phyloP scores from a whole-genome alignment of 2,329 filamentous ascomycete genomes.

The Epichloe sp. region DNA sequence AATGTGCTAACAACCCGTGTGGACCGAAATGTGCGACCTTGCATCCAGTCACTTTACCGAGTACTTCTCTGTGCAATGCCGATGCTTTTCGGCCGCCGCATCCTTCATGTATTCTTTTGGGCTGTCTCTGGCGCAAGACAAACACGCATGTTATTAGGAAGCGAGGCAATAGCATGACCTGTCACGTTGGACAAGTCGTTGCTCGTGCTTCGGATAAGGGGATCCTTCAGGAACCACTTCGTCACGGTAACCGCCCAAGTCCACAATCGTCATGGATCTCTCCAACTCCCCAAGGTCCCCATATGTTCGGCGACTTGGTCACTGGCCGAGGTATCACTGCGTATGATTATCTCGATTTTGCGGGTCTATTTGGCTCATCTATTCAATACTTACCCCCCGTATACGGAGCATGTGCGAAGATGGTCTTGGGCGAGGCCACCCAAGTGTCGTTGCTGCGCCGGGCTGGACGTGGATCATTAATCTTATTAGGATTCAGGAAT shows the following conservation, averaged over 20 bases:
- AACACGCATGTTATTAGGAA: not conserved
- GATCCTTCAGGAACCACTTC: not conserved
- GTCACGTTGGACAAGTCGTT: not conserved
- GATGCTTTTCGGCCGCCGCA: conserved; percentile 1
- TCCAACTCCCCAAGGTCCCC: not conserved
- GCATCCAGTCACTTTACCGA: no score
- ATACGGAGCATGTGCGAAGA: no score
- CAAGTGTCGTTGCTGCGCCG: not conserved
- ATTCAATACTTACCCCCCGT: not conserved
- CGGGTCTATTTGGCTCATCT: not conserved
- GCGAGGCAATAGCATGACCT: not conserved
- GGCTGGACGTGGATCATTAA: not conserved
- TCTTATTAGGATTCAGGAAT: not conserved
- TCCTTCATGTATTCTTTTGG: not conserved
- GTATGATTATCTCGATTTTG: not conserved
- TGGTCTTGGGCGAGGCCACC: not conserved
- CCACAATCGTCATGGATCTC: not conserved
- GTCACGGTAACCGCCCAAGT: not conserved
- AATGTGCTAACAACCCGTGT: no score
- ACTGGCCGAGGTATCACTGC: not conserved
- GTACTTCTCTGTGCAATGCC: not conserved
- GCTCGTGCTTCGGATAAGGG: not conserved
- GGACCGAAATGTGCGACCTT: no score
- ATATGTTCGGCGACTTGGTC: not conserved
- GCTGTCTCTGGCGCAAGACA: not conserved